Evolutionary conservation across 179 eudicot genomes (phyloP).

Genomic region (Spinacia oleracea): DNA sequence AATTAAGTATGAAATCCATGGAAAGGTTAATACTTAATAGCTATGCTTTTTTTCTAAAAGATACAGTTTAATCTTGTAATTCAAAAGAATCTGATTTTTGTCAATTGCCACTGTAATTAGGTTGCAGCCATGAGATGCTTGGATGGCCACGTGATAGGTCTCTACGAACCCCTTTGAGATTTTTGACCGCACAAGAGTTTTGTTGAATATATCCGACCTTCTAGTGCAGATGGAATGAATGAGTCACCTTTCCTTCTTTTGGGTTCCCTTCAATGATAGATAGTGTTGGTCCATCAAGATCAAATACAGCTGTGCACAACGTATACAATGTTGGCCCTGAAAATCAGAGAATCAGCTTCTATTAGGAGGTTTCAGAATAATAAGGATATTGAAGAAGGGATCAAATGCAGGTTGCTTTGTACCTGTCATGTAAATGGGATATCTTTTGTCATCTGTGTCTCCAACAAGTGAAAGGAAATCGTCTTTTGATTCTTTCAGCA

Average conservation of each 20-base stretch:
- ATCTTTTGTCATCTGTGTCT: conserved; percentile 51
- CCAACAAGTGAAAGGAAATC: conserved; percentile 74
- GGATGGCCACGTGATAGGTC: conserved; percentile 84
- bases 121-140: conserved; percentile 78
- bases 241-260: conserved; percentile 44
- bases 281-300: conserved; percentile 58
- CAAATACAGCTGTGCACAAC: conserved; percentile 73
- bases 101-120: conserved; percentile 31
- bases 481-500: conserved; percentile 56
- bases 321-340: conserved; percentile 83
- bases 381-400: not conserved
- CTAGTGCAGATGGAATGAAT: conserved; percentile 41
- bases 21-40: conserved; percentile 65
- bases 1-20: conserved; percentile 82
- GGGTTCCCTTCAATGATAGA: conserved; percentile 76
- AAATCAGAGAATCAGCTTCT: conserved; percentile 11
- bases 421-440: conserved; percentile 93
- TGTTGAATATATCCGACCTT: conserved; percentile 8
- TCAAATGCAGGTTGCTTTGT: not conserved
- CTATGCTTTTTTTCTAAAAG: not conserved
- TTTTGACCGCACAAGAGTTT: not conserved
- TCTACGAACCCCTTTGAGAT: conserved; percentile 68
- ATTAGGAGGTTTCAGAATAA: not conserved
- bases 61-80: not conserved
- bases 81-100: not conserved